Evolutionary conservation across 495 filamentous ascomycete genomes (phyloP).

Genomic region (Tuber magnatum): DNA sequence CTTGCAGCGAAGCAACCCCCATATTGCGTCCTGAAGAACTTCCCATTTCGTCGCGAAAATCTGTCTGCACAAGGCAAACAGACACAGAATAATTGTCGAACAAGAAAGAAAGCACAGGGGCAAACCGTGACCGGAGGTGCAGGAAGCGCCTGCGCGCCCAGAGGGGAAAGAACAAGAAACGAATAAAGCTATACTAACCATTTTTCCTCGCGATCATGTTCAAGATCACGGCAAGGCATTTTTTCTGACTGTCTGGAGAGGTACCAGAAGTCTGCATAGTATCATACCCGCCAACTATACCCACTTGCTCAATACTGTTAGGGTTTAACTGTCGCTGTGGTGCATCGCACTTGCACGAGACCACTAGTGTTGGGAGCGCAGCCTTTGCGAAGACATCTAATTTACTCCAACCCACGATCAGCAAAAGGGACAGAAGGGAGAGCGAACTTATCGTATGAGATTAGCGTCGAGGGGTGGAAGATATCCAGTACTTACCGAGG

Average conservation of each 20-base stretch:
- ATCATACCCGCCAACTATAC: conserved; percentile 56
- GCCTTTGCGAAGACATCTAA: conserved; percentile 63
- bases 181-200: conserved; percentile 51
- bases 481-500: conserved; percentile 55
- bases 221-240: conserved; percentile 70
- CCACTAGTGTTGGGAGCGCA: conserved; percentile 64
- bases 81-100: conserved; percentile 9
- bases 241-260: conserved; percentile 64
- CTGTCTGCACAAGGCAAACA: conserved; percentile 22
- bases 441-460: conserved; percentile 1
- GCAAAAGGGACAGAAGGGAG: conserved; percentile 16
- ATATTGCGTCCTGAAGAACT: conserved; percentile 13
- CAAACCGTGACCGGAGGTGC: not conserved
- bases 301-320: conserved; percentile 52
- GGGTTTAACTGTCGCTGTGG: conserved; percentile 56
- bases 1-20: conserved; percentile 13
- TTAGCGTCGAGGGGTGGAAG: not conserved
- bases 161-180: conserved; percentile 22
- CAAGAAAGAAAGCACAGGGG: conserved; percentile 17
- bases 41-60: conserved; percentile 23
- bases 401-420: conserved; percentile 28
- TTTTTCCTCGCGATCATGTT: conserved; percentile 52
- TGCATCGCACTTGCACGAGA: conserved; percentile 77
- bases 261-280: conserved; percentile 65
- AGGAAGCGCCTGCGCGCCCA: not conserved